Percentiles rank a stretch among this genome's conserved stretches.
These are phyloP conservation scores for Linum usitatissimum DNA, from an alignment of 345 rosid species.

Conservation along the genomic window DNA sequence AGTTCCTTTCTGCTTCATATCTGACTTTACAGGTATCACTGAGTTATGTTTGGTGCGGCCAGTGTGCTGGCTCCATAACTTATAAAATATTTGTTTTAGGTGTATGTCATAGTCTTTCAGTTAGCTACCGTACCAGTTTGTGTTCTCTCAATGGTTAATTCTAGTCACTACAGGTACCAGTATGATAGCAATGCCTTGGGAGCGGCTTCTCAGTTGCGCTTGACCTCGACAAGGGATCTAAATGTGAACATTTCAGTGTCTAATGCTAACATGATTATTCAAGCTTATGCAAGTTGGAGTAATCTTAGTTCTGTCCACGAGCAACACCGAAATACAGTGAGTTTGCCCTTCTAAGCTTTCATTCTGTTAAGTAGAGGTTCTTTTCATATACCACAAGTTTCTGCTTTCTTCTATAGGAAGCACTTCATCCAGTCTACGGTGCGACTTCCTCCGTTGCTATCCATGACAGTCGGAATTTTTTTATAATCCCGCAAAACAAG, in stretches of 20 bases:
- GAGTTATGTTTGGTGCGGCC: no score
- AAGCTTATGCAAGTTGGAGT: constrained; percentile 97
- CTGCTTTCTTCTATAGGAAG: constrained; percentile 35
- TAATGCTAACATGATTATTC: constrained; percentile 81
- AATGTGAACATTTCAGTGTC: constrained; percentile 80
- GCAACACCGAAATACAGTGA: constrained; percentile 39
- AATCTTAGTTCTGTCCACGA: constrained; percentile 51
- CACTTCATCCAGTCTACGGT: constrained; percentile 33
- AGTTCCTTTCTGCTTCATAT: background rate
- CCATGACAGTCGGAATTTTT: constrained; percentile 68
- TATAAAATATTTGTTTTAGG: background rate
- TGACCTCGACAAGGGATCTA: constrained; percentile 61
- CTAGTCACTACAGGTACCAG: constrained; percentile 52
- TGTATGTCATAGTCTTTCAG: constrained; percentile 5
- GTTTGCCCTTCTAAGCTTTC: constrained; percentile 5
- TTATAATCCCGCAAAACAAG: constrained; percentile 77
- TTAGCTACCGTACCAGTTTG: background rate
- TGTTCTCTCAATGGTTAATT: constrained; percentile 9
- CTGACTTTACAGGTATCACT: background rate
- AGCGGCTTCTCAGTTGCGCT: constrained; percentile 76
- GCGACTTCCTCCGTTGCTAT: constrained; percentile 50
- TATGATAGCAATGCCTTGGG: constrained; percentile 62
- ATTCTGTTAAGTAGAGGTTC: background rate
- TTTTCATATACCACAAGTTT: constrained; percentile 6
- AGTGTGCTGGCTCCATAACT: background rate